Evolutionary conservation across 164 flowering plant species (phyloP), one percentile per base, ranked within the genome.

Genomic region (Magnolia officinalis): DNA sequence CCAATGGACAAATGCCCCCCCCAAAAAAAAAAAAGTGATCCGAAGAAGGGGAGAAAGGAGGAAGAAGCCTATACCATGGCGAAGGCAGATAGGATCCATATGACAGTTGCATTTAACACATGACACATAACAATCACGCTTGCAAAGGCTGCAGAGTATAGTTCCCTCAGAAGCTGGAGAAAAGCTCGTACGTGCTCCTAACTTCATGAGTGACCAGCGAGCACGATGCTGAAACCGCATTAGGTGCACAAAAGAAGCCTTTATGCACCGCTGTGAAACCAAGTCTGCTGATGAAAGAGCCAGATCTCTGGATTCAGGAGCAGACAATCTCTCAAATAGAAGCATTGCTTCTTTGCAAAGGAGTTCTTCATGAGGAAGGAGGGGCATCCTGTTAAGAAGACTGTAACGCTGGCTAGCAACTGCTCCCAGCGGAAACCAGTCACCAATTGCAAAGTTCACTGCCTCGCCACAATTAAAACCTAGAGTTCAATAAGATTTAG

Each of bases 381-480:
- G 84, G 76, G 99, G 99, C 68, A 83, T 69, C 86, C 98, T 85
- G 81, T 88, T 91, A 31, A 96, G 93, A 84, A 88, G 86, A 51
- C 93, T 92, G 84, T 94, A 96, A 31, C 94, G 92, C 68, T 84
- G 86, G 80, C 99, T 94, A 67, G 99, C 98, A 63, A 92, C 76
- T 58, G 89, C 94, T 55, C 98, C 99, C 76, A 92, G 31, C 16
- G 89, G 91, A 78, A 96, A 96, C 99, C 99, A 96, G 81, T 96
- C 97, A 74, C 95, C 95, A 80, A 86, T 81, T 16, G 98, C 99
- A 87, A 96, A 96, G 82, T 96, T 96, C 51, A 96, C 99, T 52
- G 99, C 99, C 83, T 96, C 99, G 7, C 98, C 98, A 81, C 99
- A 96, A 76, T 96, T 96, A 80, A 94, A 96, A 77, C 99, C 99